Evolutionary conservation across 2,329 filamentous ascomycete species (phyloP), one percentile per base, ranked within the genome.

Genomic region (Penicillium rolfsii): DNA sequence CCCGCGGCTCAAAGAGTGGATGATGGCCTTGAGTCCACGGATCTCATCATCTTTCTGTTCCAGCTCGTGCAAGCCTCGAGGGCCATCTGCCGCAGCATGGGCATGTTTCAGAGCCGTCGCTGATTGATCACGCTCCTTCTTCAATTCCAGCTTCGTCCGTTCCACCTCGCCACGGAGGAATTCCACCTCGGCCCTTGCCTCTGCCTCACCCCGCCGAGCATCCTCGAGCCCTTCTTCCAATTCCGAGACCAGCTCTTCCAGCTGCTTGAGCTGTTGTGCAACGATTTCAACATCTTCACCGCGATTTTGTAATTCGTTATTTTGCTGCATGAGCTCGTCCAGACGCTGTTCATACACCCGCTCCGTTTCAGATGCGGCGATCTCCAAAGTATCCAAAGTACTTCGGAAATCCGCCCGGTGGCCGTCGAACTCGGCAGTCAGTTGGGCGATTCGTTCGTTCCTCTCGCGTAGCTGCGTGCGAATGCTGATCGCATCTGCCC

Each of bases 41-140:
- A 99, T 98, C 80, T 99, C 95, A 70, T 99, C 95, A 71, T 99
- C 94, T 74, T 96, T 95, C 73, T 96, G 91, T 73, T 96, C 93
- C 33, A 98, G 78, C 65, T 97, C 93, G 75, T 91, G 91, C 46
- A 85, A 84, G 50, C 81, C 76, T 26, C 72, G 70, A 16, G 74
- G 70, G 8, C 70, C 73, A 53, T 81, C 81, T 2, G 75, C 71
- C 48, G 82, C 79, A 9, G 80, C 76, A 1, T 82, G 81, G 11
- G 77, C 80, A 30, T 84, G 84, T 67, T 85, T 87, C 59, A 86
- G 73, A 3, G 83, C 82, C 12, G 85, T 85, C 1, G 87, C 87
- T 5, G 88, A 87, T 76, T 95, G 95, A 72, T 97, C 94, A 28
- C 91, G 87, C 75, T 98, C 95, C 45, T 93, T 86, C 53, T 91